A percentile compares a stretch with the other conserved stretches of the same genome.
These are phyloP conservation scores for Trametes meyenii DNA, from an alignment of 768 basidiomycete genomes.

Conservation along the genomic window DNA sequence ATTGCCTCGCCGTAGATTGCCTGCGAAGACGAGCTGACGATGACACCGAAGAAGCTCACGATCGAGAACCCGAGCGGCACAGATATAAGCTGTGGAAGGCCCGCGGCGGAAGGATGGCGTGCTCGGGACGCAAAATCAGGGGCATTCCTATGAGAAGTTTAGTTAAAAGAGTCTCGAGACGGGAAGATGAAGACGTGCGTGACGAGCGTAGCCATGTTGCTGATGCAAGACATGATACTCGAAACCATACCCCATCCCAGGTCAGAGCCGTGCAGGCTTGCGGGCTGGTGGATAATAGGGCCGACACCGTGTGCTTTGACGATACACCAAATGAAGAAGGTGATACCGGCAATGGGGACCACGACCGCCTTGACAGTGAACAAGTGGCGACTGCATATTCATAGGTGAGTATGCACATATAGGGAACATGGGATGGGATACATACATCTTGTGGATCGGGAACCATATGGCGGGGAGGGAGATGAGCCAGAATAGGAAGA, in stretches of 20 bases:
- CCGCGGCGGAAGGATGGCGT: slow-evolving; percentile 55
- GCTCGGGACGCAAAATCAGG: slow-evolving; percentile 77
- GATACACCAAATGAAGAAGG: slow-evolving; percentile 80
- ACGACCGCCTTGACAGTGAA: slow-evolving; percentile 81
- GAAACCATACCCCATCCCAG: slow-evolving; percentile 78
- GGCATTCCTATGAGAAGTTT: slow-evolving; percentile 52
- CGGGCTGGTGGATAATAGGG: slow-evolving; percentile 68
- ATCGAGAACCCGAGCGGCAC: slow-evolving; percentile 74
- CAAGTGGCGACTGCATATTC: slow-evolving; percentile 59
- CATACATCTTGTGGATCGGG: slow-evolving; percentile 79
- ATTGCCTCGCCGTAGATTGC: slow-evolving; percentile 77
- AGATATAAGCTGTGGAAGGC: slow-evolving; percentile 68
- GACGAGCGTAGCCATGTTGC: slow-evolving; percentile 77
- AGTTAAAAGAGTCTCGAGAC: not conserved
- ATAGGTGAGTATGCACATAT: slow-evolving; percentile 5
- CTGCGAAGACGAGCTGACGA: slow-evolving; percentile 77
- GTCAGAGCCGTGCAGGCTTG: slow-evolving; percentile 63
- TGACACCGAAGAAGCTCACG: slow-evolving; percentile 79
- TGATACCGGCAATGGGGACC: slow-evolving; percentile 67
- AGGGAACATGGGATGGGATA: slow-evolving; percentile 22
- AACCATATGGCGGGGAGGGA: slow-evolving; percentile 82
- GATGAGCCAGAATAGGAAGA: slow-evolving; percentile 87
- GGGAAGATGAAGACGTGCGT: slow-evolving; percentile 45
- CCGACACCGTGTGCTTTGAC: slow-evolving; percentile 78
- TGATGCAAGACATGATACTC: slow-evolving; percentile 76